phyloP scores from a whole-genome alignment of 2,329 filamentous ascomycete genomes.

The Calonectria hongkongensis region DNA sequence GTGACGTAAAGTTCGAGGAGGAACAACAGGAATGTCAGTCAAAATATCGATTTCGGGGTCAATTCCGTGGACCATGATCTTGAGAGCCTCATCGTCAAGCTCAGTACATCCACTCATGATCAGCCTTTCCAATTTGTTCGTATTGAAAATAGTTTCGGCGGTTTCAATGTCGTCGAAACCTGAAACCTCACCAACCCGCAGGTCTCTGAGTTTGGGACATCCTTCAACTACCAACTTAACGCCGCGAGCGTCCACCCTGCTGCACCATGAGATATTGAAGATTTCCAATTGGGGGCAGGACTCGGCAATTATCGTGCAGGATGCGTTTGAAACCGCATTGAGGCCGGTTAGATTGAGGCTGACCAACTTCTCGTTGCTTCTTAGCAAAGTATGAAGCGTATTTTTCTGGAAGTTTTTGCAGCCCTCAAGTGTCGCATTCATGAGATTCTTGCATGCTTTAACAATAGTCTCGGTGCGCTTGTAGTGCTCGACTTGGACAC shows the following conservation, averaged over 20 bases:
- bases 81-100: conserved; percentile 83
- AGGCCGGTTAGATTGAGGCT: conserved; percentile 92
- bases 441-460: conserved; percentile 90
- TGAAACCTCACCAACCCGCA: conserved; percentile 87
- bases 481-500: conserved; percentile 89
- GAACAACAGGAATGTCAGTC: conserved; percentile 84
- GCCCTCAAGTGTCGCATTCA: conserved; percentile 91
- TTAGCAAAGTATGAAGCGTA: conserved; percentile 85
- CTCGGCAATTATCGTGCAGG: conserved; percentile 89
- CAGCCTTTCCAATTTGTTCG: conserved; percentile 89
- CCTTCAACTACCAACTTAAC: conserved; percentile 82
- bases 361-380: conserved; percentile 84
- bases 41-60: conserved; percentile 88
- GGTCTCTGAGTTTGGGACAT: conserved; percentile 84
- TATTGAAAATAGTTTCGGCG: conserved; percentile 83
- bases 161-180: conserved; percentile 86
- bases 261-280: conserved; percentile 95
- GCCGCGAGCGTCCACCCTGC: conserved; percentile 86
- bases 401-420: conserved; percentile 88
- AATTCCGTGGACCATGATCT: conserved; percentile 83
- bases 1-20: conserved; percentile 86
- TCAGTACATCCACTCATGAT: conserved; percentile 87
- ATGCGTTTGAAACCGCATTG: conserved; percentile 85
- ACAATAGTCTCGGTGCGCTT: conserved; percentile 86
- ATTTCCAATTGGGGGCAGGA: conserved; percentile 88